These are phyloP conservation scores for Tolypocladium album DNA, from an alignment of 2,329 filamentous ascomycete species.

Conservation along the genomic window DNA sequence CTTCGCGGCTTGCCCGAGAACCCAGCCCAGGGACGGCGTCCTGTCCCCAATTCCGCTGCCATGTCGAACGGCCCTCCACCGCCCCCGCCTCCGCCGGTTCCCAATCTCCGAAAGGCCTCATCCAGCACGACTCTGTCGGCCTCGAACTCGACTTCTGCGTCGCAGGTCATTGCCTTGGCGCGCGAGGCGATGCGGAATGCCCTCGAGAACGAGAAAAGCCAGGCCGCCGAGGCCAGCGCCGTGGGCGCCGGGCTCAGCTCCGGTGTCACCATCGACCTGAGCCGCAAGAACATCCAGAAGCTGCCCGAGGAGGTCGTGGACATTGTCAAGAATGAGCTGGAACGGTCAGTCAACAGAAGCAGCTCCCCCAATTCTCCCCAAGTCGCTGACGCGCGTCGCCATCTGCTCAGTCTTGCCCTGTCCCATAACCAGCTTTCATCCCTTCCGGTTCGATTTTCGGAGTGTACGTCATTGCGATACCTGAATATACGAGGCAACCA, in stretches of 20 bases:
- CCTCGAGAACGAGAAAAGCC: slow-evolving; percentile 54
- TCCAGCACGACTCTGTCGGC: slow-evolving; percentile 37
- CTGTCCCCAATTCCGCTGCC: slow-evolving; percentile 25
- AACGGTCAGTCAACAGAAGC: slow-evolving; percentile 41
- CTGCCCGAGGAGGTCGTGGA: slow-evolving; percentile 65
- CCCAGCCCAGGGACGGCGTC: slow-evolving; percentile 26
- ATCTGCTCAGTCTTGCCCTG: slow-evolving; percentile 52
- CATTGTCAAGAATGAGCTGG: slow-evolving; percentile 62
- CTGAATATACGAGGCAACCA: slow-evolving; percentile 71
- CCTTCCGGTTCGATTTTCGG: slow-evolving; percentile 61
- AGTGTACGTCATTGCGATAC: slow-evolving; percentile 69
- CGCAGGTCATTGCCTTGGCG: slow-evolving; percentile 54
- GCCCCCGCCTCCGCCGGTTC: slow-evolving; percentile 34
- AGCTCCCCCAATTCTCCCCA: background rate
- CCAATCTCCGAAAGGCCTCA: slow-evolving; percentile 34
- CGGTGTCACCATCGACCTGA: slow-evolving; percentile 69
- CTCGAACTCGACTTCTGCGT: slow-evolving; percentile 42
- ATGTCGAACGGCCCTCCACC: slow-evolving; percentile 28
- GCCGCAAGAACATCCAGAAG: slow-evolving; percentile 61
- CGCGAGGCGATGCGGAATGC: slow-evolving; percentile 58
- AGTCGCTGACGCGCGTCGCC: slow-evolving; percentile 7
- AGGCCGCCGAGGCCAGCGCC: slow-evolving; percentile 48
- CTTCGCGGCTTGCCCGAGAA: slow-evolving; percentile 29
- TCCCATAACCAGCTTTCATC: slow-evolving; percentile 68
- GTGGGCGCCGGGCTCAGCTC: slow-evolving; percentile 52